A percentile compares a stretch with the other conserved stretches of the same genome.
phyloP scores from a whole-genome alignment of 2,329 filamentous ascomycete genomes.

The Exserohilum turcica region DNA sequence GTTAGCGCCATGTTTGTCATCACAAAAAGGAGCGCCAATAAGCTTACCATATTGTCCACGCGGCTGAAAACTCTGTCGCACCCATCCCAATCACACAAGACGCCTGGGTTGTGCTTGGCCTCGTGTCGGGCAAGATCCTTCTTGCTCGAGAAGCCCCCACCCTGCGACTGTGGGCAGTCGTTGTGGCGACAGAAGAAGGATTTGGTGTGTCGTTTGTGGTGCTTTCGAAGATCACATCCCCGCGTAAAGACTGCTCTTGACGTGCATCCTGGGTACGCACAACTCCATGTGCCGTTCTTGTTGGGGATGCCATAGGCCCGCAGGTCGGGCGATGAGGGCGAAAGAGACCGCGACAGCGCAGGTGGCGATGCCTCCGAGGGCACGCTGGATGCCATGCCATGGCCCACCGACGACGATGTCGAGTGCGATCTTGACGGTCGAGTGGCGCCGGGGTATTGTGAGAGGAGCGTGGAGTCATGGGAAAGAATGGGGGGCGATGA shows the following conservation, averaged over 20 bases:
- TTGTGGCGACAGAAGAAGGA: conserved; percentile 64
- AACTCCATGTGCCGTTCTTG: conserved; percentile 60
- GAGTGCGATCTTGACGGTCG: conserved; percentile 44
- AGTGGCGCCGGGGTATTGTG: conserved; percentile 26
- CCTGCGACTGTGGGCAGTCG: conserved; percentile 61
- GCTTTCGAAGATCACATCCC: conserved; percentile 66
- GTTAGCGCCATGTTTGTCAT: conserved; percentile 21
- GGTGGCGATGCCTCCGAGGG: conserved; percentile 40
- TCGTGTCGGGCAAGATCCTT: conserved; percentile 67
- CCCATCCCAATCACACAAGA: conserved; percentile 63
- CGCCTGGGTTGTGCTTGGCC: conserved; percentile 66
- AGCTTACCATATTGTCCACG: conserved; percentile 64
- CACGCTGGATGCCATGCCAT: conserved; percentile 34
- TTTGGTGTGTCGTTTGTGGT: conserved; percentile 67
- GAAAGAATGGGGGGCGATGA: conserved; percentile 29
- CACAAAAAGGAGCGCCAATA: background rate
- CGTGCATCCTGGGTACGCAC: conserved; percentile 63
- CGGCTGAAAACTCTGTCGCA: conserved; percentile 65
- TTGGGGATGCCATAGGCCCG: conserved; percentile 52
- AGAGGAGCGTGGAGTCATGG: conserved; percentile 32
- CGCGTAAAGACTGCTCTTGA: conserved; percentile 63
- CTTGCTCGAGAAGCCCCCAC: conserved; percentile 66
- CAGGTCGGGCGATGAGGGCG: conserved; percentile 48
- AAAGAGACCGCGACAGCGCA: conserved; percentile 45
- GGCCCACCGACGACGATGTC: conserved; percentile 37